Evolutionary conservation across 2,329 filamentous ascomycete species (phyloP).

Genomic region (Paecilomyces dactylethromorphus): DNA sequence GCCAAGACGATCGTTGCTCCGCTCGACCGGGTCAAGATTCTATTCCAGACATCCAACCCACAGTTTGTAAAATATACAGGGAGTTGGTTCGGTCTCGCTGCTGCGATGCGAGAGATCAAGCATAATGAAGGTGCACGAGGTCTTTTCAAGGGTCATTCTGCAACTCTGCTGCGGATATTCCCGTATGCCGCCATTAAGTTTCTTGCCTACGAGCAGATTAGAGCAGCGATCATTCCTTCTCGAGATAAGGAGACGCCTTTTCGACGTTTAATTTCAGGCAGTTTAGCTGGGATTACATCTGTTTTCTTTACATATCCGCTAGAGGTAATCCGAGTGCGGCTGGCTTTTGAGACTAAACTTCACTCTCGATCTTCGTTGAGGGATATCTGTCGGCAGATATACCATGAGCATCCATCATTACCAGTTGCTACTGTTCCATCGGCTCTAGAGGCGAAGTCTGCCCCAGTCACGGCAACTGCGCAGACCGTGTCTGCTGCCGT

Average conservation of each 20-base stretch:
- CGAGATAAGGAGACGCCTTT: constrained; percentile 71
- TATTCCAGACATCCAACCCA: constrained; percentile 93
- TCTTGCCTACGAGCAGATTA: constrained; percentile 93
- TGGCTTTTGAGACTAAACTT: constrained; percentile 88
- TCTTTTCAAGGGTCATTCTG: constrained; percentile 89
- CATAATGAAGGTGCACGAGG: constrained; percentile 64
- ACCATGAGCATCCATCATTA: constrained; percentile 60
- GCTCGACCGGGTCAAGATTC: constrained; percentile 95
- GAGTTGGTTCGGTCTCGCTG: constrained; percentile 76
- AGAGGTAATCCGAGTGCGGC: constrained; percentile 82
- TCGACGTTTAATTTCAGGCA: constrained; percentile 51
- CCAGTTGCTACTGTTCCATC: constrained; percentile 27
- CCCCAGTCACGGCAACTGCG: constrained; percentile 32
- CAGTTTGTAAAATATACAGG: constrained; percentile 90
- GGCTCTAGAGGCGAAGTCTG: constrained; percentile 35
- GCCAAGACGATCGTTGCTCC: constrained; percentile 94
- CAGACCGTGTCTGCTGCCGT: constrained; percentile 31
- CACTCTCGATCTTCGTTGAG: constrained; percentile 62
- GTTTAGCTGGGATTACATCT: constrained; percentile 65
- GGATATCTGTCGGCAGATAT: constrained; percentile 81
- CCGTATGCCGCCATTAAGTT: constrained; percentile 98
- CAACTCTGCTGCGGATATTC: constrained; percentile 88
- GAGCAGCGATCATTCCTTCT: constrained; percentile 65
- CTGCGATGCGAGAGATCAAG: constrained; percentile 80
- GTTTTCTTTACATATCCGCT: constrained; percentile 96